phyloP scores from a whole-genome alignment of 331 rosid species.

The Prunus yedoensis region DNA sequence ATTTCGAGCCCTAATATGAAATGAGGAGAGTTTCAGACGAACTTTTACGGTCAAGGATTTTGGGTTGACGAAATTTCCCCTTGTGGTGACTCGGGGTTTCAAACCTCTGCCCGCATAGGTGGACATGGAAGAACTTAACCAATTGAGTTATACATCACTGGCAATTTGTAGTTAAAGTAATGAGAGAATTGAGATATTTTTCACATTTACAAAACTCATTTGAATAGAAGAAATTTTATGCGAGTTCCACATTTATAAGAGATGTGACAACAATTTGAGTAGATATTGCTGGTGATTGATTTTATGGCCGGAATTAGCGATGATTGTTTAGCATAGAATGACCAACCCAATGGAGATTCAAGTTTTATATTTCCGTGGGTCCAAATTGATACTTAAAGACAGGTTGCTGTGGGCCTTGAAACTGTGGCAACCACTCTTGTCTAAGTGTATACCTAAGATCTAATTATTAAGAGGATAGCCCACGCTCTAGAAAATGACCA shows the following conservation, averaged over 20 bases:
- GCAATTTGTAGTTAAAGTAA: too few species aligned
- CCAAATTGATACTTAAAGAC: conserved; percentile 39
- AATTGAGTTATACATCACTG: too few species aligned
- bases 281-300: background rate
- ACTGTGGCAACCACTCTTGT: conserved; percentile 54
- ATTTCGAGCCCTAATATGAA: too few species aligned
- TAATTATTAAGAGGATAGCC: conserved; percentile 40
- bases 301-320: background rate
- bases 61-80: too few species aligned
- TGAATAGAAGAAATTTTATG: too few species aligned
- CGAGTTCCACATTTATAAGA: background rate
- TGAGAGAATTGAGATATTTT: too few species aligned
- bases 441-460: conserved; percentile 40
- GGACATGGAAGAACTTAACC: too few species aligned
- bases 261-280: background rate
- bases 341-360: conserved; percentile 22
- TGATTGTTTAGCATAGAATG: background rate
- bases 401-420: conserved; percentile 37
- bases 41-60: too few species aligned
- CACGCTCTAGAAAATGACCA: conserved; percentile 11
- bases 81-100: too few species aligned
- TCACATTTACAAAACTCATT: too few species aligned
- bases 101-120: too few species aligned
- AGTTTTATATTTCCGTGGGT: conserved; percentile 36
- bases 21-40: too few species aligned